Conservation (phyloP, 129 eudicot genomes). For the Centella asiatica region DNA sequence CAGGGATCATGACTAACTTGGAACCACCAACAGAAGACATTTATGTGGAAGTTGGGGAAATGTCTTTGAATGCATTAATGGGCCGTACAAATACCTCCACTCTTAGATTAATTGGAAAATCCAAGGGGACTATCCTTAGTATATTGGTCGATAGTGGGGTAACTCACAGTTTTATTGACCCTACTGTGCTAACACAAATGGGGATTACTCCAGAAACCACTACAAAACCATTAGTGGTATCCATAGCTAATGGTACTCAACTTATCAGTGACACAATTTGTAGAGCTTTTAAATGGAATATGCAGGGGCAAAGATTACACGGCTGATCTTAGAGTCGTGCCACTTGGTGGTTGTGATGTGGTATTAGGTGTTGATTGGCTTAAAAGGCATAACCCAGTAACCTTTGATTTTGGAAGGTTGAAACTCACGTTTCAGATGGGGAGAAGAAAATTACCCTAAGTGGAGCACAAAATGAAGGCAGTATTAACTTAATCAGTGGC, state of each 20-base stretch:
- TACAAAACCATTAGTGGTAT: no score
- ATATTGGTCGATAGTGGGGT: conserved; percentile 11
- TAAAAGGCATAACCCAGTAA: not conserved
- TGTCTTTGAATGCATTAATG: conserved; percentile 6
- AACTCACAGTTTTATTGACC: conserved; percentile 10
- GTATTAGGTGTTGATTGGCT: conserved; percentile 13
- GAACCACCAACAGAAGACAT: no score
- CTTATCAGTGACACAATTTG: not conserved
- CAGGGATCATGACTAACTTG: no score
- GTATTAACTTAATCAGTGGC: not conserved
- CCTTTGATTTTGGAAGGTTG: not conserved
- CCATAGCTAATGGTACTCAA: conserved; percentile 7
- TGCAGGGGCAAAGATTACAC: conserved; percentile 9
- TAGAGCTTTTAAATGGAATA: not conserved
- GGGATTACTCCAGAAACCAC: not conserved
- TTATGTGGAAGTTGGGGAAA: conserved; percentile 6
- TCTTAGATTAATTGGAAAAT: not conserved
- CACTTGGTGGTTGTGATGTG: conserved; percentile 9
- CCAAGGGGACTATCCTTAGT: not conserved
- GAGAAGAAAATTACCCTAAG: not conserved
- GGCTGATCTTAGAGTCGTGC: not conserved
- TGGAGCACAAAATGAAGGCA: not conserved
- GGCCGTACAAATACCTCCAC: not conserved
- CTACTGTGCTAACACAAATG: not conserved
- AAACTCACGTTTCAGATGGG: not conserved